These are phyloP conservation scores for Adansonia madagascariensis DNA, from an alignment of 441 rosid genomes.

Conservation along the genomic window DNA sequence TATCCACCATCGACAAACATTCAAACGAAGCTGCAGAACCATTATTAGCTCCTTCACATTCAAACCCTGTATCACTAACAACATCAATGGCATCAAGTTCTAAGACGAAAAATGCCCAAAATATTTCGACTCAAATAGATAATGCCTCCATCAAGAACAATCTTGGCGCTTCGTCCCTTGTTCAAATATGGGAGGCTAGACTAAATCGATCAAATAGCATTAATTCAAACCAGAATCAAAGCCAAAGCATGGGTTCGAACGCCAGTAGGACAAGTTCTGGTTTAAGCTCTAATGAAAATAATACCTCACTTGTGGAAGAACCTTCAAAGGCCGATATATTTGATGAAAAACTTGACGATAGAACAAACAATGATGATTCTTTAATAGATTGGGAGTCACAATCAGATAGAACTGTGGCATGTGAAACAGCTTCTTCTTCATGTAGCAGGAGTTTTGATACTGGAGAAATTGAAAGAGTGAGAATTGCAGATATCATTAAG, in stretches of 20 bases:
- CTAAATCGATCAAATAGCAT: slow-evolving; percentile 47
- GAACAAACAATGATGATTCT: slow-evolving; percentile 34
- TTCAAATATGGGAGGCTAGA: slow-evolving; percentile 95
- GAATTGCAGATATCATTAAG: slow-evolving; percentile 73
- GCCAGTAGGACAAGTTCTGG: slow-evolving; percentile 48
- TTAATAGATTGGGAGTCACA: slow-evolving; percentile 41
- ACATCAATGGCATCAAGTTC: slow-evolving; percentile 16
- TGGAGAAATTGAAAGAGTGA: slow-evolving; percentile 56
- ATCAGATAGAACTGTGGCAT: slow-evolving; percentile 27
- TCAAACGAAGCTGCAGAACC: slow-evolving; percentile 38
- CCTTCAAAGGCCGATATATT: slow-evolving; percentile 28
- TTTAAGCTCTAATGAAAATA: slow-evolving; percentile 33
- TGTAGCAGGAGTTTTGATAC: slow-evolving; percentile 34
- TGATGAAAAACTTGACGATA: slow-evolving; percentile 28
- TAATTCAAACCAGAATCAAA: slow-evolving; percentile 33
- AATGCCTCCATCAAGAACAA: slow-evolving; percentile 26
- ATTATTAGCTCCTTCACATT: slow-evolving; percentile 16
- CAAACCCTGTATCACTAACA: not conserved
- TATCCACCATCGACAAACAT: slow-evolving; percentile 44
- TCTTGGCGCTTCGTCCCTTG: slow-evolving; percentile 81
- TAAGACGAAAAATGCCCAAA: slow-evolving; percentile 24
- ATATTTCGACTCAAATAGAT: slow-evolving; percentile 25
- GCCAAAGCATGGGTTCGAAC: slow-evolving; percentile 6
- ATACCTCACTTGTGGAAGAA: slow-evolving; percentile 34
- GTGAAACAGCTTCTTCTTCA: slow-evolving; percentile 31